Conservation (phyloP, 148 eudicot genomes). For the Diospyros kaki region DNA sequence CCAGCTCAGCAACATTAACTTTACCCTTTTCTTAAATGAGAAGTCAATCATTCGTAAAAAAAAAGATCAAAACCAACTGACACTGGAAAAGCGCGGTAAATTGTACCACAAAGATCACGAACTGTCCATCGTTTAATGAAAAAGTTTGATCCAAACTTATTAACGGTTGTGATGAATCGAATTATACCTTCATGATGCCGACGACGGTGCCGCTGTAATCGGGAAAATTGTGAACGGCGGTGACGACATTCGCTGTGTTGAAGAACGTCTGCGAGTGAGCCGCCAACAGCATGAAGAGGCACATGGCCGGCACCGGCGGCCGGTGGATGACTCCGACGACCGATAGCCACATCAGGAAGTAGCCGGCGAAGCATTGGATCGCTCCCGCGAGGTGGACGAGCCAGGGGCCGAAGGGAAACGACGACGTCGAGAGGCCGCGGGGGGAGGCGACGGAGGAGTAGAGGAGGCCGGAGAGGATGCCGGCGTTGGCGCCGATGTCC, state of each 20-base stretch:
- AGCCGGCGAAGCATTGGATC: conserved; percentile 69
- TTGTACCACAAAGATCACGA: too few species aligned
- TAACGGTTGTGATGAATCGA: not conserved
- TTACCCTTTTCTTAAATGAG: too few species aligned
- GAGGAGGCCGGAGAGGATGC: conserved; percentile 74
- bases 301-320: conserved; percentile 51
- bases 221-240: conserved; percentile 68
- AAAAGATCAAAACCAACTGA: too few species aligned
- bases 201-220: conserved; percentile 73
- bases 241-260: conserved; percentile 86
- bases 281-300: conserved; percentile 71
- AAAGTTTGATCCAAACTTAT: not conserved
- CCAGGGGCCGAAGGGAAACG: conserved; percentile 41
- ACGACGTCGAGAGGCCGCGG: not conserved
- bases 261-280: conserved; percentile 91
- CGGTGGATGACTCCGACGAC: conserved; percentile 49
- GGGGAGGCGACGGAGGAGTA: conserved; percentile 42
- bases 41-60: too few species aligned
- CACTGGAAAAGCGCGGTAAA: too few species aligned
- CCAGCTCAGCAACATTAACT: too few species aligned
- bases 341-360: conserved; percentile 69
- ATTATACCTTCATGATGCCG: conserved; percentile 87
- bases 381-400: conserved; percentile 63
- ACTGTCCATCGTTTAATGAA: not conserved
- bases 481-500: conserved; percentile 92